These are phyloP conservation scores for Lachnellula subtilissima DNA, from an alignment of 2,329 filamentous ascomycete species.

Conservation along the genomic window DNA sequence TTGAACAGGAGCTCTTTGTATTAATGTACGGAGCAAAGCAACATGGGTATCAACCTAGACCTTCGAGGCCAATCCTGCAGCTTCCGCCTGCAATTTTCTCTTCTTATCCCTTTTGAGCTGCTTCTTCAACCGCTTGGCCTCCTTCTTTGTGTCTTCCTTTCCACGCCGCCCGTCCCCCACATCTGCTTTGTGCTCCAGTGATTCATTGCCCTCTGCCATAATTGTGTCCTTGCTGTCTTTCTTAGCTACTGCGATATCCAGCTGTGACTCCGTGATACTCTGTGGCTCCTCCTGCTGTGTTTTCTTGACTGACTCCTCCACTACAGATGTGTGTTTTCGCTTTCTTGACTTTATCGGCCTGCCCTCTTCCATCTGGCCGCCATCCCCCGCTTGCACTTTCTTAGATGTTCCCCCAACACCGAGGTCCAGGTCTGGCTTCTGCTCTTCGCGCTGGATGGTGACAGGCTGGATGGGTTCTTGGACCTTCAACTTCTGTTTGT, in stretches of 20 bases:
- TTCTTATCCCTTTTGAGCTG: slow-evolving; percentile 21
- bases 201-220: background rate
- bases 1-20: no score
- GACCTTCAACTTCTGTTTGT: slow-evolving; percentile 12
- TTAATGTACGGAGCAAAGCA: no score
- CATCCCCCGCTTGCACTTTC: background rate
- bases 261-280: background rate
- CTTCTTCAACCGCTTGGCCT: slow-evolving; percentile 14
- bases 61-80: slow-evolving; percentile 1
- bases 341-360: background rate
- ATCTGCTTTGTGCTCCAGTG: background rate
- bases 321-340: background rate
- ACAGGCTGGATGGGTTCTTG: background rate
- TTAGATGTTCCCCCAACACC: background rate
- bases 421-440: background rate
- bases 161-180: background rate
- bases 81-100: slow-evolving; percentile 13
- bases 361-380: background rate
- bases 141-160: slow-evolving; percentile 6
- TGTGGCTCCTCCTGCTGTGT: background rate
- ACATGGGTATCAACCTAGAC: no score
- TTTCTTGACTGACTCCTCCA: background rate
- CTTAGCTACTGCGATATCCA: background rate
- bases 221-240: background rate
- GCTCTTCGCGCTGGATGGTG: background rate